Conservation (phyloP, 306 rosid species). For the Gastrolobium bilobum region DNA sequence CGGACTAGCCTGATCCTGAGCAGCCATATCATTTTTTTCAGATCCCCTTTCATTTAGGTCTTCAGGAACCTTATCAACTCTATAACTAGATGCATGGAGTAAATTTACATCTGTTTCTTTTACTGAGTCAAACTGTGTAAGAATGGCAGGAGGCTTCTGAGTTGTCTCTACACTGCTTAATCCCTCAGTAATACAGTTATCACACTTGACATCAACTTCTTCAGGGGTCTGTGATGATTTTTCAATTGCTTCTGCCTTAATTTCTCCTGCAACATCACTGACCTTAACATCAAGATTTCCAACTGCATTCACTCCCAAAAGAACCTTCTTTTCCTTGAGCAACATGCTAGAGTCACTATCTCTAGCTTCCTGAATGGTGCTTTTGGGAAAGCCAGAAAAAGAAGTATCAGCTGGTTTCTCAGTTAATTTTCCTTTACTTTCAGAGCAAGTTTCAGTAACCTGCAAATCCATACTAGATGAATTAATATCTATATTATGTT, state of each 20-base stretch:
- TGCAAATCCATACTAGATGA: constrained; percentile 48
- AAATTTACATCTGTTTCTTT: constrained; percentile 52
- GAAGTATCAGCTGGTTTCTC: constrained; percentile 50
- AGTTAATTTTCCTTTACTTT: constrained; percentile 50
- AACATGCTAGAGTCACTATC: constrained; percentile 50
- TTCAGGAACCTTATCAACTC: constrained; percentile 52
- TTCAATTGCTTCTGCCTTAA: constrained; percentile 49
- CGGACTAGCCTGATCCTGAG: constrained; percentile 35
- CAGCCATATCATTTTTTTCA: constrained; percentile 51
- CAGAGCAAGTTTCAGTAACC: constrained; percentile 47
- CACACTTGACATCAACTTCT: constrained; percentile 51
- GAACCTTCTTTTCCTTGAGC: constrained; percentile 46
- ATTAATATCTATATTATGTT: constrained; percentile 37
- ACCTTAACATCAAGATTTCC: constrained; percentile 50
- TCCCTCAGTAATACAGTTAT: constrained; percentile 39
- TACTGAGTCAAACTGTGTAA: constrained; percentile 44
- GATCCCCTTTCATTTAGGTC: constrained; percentile 52
- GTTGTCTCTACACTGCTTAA: constrained; percentile 44
- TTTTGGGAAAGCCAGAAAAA: constrained; percentile 41
- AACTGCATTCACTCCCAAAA: constrained; percentile 46
- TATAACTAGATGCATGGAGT: constrained; percentile 44
- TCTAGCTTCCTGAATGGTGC: constrained; percentile 49
- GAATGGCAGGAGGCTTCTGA: constrained; percentile 50
- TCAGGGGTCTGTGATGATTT: constrained; percentile 31
- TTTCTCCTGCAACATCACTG: constrained; percentile 44